Evolutionary conservation across 2,329 filamentous ascomycete species (phyloP), one percentile per base, ranked within the genome.

Genomic region (Ophiostoma tasmaniense): DNA sequence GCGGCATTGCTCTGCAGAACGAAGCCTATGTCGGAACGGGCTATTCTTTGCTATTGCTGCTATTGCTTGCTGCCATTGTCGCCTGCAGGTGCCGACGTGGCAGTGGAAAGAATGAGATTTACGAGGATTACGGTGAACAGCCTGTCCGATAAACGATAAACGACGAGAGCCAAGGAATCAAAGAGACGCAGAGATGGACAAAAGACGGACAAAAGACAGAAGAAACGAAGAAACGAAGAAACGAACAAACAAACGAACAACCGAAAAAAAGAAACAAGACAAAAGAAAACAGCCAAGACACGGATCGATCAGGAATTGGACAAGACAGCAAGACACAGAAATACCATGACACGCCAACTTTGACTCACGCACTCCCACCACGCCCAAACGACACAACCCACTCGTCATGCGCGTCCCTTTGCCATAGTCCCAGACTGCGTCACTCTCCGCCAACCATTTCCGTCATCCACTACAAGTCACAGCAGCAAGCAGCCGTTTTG

Each of bases 391-490:
- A 39, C 37, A 39, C 37, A 11, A 39, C 8, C 8, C 37, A 39
- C 37, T 39, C 28, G 59, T 62, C 61, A 64, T 64, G 59, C 30
- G 59, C 59, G 50, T 55, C 50, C 45, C 22, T 25, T 61, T 17
- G 25, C 8, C 25, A 61, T 61, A 61, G 55, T 61, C 25, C 3
- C 25, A 33, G 33, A 10, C 20, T 64, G 30, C 30, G 17, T 64
- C 6, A 13, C 33, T 64, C 61, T 64, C 61, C 61, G 37, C 61
- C 61, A 64, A 64, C 61, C 61, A 64, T 64, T 37, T n/a, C 17
- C 33, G 59, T n/a, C 59, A 62, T n/a, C 30, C 10, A n/a, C 25
- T 14, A 30, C 14, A 13, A 61, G 22, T 11, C 20, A 33, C 33
- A 64, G 55, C 55, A 28, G 11, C 25, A 64, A 25, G 33, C 55